Evolutionary conservation across 257 asterid species (phyloP).

Genomic region (Solanum virginianum): DNA sequence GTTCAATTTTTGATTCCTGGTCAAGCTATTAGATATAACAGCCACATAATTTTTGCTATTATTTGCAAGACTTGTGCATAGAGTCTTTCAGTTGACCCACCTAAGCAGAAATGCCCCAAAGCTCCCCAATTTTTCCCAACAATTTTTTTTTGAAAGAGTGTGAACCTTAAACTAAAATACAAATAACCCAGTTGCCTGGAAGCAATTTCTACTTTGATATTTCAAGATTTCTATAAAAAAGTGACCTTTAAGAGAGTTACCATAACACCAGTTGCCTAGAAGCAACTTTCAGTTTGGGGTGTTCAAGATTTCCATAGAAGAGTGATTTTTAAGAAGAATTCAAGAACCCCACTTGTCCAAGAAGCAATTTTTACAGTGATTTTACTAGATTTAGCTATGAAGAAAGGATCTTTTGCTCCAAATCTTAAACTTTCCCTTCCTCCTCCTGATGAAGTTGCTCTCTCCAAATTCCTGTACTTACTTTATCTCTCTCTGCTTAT

Average conservation of each 20-base stretch:
- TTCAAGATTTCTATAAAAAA: neutral
- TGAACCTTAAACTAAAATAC: neutral
- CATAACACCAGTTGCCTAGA: neutral
- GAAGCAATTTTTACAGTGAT: neutral
- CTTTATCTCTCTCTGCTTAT: neutral
- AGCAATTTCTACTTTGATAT: neutral
- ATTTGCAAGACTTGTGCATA: neutral
- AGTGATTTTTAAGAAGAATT: neutral
- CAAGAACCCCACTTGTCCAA: neutral
- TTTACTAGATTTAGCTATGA: constrained; percentile 19
- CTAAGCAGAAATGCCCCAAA: neutral
- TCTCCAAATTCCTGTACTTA: constrained; percentile 77
- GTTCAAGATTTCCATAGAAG: neutral
- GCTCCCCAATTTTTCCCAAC: neutral
- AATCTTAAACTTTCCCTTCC: constrained; percentile 87
- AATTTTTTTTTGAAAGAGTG: neutral
- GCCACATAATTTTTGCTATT: neutral
- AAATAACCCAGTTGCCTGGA: neutral
- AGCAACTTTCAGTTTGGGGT: neutral
- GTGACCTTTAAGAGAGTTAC: neutral
- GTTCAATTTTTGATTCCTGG: neutral
- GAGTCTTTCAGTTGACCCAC: neutral
- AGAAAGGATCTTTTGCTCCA: constrained; percentile 72
- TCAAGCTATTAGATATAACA: neutral
- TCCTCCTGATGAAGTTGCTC: constrained; percentile 64